Evolutionary conservation across 805 yeast species (phyloP).

Genomic region (Candida xyloterini): DNA sequence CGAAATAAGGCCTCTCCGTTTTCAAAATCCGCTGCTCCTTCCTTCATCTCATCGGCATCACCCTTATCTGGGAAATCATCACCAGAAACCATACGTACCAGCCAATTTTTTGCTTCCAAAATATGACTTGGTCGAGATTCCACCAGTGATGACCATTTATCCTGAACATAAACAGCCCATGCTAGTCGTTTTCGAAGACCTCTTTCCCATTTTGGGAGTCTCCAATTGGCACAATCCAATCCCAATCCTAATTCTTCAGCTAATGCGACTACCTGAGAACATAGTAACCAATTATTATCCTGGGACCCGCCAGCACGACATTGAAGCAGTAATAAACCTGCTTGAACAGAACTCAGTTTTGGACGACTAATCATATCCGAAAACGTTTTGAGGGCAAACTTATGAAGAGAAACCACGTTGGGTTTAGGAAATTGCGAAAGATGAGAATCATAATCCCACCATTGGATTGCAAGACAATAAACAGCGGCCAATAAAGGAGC

Average conservation of each 20-base stretch:
- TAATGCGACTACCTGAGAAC: slow-evolving; percentile 81
- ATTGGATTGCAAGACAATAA: slow-evolving; percentile 80
- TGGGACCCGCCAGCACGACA: slow-evolving; percentile 44
- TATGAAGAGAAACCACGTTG: slow-evolving; percentile 63
- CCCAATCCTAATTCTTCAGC: slow-evolving; percentile 92
- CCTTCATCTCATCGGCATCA: slow-evolving; percentile 35
- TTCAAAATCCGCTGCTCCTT: slow-evolving; percentile 65
- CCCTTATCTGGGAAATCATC: slow-evolving; percentile 75
- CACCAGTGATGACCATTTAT: slow-evolving; percentile 82
- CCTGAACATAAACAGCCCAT: slow-evolving; percentile 94
- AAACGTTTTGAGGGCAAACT: slow-evolving; percentile 63
- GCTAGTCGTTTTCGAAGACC: slow-evolving; percentile 84
- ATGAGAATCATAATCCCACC: slow-evolving; percentile 91
- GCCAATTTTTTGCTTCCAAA: slow-evolving; percentile 72
- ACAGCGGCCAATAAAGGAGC: slow-evolving; percentile 92
- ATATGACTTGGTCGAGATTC: slow-evolving; percentile 86
- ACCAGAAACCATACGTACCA: slow-evolving; percentile 61
- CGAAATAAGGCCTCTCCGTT: slow-evolving; percentile 68
- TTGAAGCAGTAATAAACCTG: slow-evolving; percentile 76
- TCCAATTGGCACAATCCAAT: slow-evolving; percentile 88
- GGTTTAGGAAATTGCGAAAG: slow-evolving; percentile 78
- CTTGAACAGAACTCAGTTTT: slow-evolving; percentile 86
- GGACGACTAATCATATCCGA: slow-evolving; percentile 79
- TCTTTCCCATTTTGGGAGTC: slow-evolving; percentile 92
- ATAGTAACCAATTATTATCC: slow-evolving; percentile 76